phyloP scores from a whole-genome alignment of 2,329 filamentous ascomycete genomes.

The Stenocarpella maydis region DNA sequence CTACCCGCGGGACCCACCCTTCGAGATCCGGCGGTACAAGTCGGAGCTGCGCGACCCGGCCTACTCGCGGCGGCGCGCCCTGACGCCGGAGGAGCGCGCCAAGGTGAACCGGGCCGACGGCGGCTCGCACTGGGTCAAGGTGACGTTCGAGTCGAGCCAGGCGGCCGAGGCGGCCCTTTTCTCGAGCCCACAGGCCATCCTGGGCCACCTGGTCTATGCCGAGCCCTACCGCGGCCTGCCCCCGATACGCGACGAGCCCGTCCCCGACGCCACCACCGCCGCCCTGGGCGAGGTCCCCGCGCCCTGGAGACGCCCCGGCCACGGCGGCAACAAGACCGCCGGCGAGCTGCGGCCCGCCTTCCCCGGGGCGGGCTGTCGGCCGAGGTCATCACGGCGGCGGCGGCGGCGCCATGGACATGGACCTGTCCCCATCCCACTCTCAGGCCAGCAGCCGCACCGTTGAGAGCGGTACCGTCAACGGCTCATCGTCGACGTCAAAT shows the following conservation, averaged over 20 bases:
- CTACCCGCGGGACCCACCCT: constrained; percentile 85
- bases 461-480: constrained; percentile 62
- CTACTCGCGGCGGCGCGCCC: constrained; percentile 68
- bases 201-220: constrained; percentile 75
- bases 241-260: constrained; percentile 69
- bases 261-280: constrained; percentile 60
- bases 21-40: constrained; percentile 74
- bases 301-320: constrained; percentile 37
- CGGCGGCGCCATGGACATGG: constrained; percentile 43
- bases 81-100: constrained; percentile 76
- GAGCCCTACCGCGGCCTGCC: constrained; percentile 74
- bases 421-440: constrained; percentile 53
- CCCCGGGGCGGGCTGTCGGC: constrained; percentile 45
- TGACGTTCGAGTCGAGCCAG: constrained; percentile 79
- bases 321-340: constrained; percentile 35
- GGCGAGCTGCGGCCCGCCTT: constrained; percentile 46
- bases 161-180: constrained; percentile 75
- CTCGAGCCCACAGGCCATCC: constrained; percentile 74
- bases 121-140: constrained; percentile 91
- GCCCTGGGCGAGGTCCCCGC: constrained; percentile 39
- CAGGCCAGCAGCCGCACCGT: constrained; percentile 63
- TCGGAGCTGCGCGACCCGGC: constrained; percentile 77
- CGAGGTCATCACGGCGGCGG: constrained; percentile 26
- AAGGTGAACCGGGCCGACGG: constrained; percentile 85
- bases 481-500: constrained; percentile 55